Evolutionary conservation across 2,329 filamentous ascomycete species (phyloP), one percentile per base, ranked within the genome.

Genomic region (Rasamsonia emersonii): DNA sequence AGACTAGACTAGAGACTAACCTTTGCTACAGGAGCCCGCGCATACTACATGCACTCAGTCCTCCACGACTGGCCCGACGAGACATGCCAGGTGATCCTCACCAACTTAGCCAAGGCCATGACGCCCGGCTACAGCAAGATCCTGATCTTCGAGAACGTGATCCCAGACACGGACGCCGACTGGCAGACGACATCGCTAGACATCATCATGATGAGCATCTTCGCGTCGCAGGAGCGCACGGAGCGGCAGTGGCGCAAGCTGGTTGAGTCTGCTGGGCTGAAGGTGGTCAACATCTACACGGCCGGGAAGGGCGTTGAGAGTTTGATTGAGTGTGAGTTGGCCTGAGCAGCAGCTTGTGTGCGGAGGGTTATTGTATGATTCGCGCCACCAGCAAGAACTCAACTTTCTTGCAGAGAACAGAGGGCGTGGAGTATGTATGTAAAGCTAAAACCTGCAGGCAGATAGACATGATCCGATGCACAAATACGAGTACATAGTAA

Each of bases 141-240:
- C 3, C 39, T 59, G 7, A 50, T 59, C 28, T 44, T 54, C 20
- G 50, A 56, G 14, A 44, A 44, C 23, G 41, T 56, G 4, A 38
- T 52, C 9, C 58, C 57, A 0, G 40, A 43, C 6, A 36, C 28
- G 18, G 40, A 40, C 3, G 57, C 60, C 0, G 38, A 51, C 16
- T 64, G 56, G 53, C 50, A 63, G 3, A 61, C 56, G 5, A 64
- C 66, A 11, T 33, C 26, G 9, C n/a, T 36, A 27, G 37, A 39
- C 20, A 8, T 39, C 9, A 31, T 34, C 14, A 36, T 39, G 37
- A 39, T 39, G 37, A 11, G 30, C 15, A 2, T 36, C 3, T 33
- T 36, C 15, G 33, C 30, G 5, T 36, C 37, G 7, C 29, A 36
- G 25, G 37, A 39, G 23, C 33, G 37, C 9, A 36, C 33, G 8